phyloP scores from a whole-genome alignment of 306 rosid species.

The Pueraria montana region DNA sequence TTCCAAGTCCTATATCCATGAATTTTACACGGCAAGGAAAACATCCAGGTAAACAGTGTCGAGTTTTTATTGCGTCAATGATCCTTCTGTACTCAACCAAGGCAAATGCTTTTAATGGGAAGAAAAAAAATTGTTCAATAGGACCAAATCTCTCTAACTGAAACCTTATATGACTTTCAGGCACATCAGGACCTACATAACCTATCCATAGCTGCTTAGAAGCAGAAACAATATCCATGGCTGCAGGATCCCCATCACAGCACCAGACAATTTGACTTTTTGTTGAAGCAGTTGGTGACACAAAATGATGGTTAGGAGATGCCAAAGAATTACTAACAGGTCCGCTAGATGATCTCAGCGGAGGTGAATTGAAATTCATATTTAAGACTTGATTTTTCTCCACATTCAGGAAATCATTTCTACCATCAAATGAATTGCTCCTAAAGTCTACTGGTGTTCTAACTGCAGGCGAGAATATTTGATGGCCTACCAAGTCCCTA shows the following conservation, averaged over 20 bases:
- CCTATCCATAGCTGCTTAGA: slow-evolving; percentile 96
- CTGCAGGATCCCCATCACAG: slow-evolving; percentile 87
- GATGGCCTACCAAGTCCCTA: slow-evolving; percentile 67
- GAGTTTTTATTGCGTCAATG: slow-evolving; percentile 81
- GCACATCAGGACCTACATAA: slow-evolving; percentile 63
- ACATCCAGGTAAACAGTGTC: slow-evolving; percentile 73
- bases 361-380: slow-evolving; percentile 67
- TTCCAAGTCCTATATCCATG: slow-evolving; percentile 92
- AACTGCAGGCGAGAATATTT: slow-evolving; percentile 68
- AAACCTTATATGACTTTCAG: slow-evolving; percentile 87
- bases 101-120: slow-evolving; percentile 81
- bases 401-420: slow-evolving; percentile 58
- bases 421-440: slow-evolving; percentile 76
- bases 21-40: slow-evolving; percentile 85
- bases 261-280: slow-evolving; percentile 69
- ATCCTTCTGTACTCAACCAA: slow-evolving; percentile 86
- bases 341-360: slow-evolving; percentile 73
- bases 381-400: slow-evolving; percentile 69
- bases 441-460: slow-evolving; percentile 65
- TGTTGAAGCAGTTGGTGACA: slow-evolving; percentile 60
- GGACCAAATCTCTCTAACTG: slow-evolving; percentile 93
- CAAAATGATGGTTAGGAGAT: slow-evolving; percentile 71
- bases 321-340: slow-evolving; percentile 59
- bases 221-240: slow-evolving; percentile 88
- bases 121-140: slow-evolving; percentile 73